These are phyloP conservation scores for Dothideomycetidae sp. DNA, from an alignment of 2,329 filamentous ascomycete species.

Conservation along the genomic window DNA sequence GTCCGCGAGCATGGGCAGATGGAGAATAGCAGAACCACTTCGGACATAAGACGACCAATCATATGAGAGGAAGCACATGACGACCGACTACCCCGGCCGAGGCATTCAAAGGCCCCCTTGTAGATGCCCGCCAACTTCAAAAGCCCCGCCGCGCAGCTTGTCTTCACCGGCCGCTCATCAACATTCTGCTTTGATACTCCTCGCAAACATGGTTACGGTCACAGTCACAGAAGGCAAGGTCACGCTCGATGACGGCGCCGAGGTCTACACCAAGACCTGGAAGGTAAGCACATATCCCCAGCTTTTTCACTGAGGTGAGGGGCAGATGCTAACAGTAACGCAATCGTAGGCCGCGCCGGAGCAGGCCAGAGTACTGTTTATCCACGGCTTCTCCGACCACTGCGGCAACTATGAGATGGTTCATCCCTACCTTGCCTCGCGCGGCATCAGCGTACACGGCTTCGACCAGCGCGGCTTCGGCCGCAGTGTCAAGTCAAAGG, in stretches of 20 bases:
- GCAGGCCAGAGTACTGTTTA: slow-evolving; percentile 61
- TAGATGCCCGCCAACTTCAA: too few species aligned
- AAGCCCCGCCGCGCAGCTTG: too few species aligned
- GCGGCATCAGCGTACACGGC: slow-evolving; percentile 59
- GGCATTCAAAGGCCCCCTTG: too few species aligned
- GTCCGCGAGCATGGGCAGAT: too few species aligned
- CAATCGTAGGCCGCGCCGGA: slow-evolving; percentile 33
- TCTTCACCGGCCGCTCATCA: too few species aligned
- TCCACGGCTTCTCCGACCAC: slow-evolving; percentile 87
- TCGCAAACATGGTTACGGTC: too few species aligned
- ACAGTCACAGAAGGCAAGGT: slow-evolving; percentile 33
- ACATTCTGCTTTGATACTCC: too few species aligned
- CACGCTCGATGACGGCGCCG: slow-evolving; percentile 36
- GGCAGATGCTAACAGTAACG: slow-evolving; percentile 4
- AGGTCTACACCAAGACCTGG: slow-evolving; percentile 50
- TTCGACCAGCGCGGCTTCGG: slow-evolving; percentile 88
- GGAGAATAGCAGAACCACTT: too few species aligned
- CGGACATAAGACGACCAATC: too few species aligned
- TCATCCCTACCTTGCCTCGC: slow-evolving; percentile 53
- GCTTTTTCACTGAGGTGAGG: background rate
- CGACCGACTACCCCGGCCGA: too few species aligned
- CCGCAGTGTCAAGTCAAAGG: slow-evolving; percentile 46
- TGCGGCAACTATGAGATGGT: slow-evolving; percentile 59
- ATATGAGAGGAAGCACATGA: too few species aligned
- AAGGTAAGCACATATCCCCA: slow-evolving; percentile 26